phyloP scores from a whole-genome alignment of 768 basidiomycete species.

The Rhodosporidiobolus odoratus region DNA sequence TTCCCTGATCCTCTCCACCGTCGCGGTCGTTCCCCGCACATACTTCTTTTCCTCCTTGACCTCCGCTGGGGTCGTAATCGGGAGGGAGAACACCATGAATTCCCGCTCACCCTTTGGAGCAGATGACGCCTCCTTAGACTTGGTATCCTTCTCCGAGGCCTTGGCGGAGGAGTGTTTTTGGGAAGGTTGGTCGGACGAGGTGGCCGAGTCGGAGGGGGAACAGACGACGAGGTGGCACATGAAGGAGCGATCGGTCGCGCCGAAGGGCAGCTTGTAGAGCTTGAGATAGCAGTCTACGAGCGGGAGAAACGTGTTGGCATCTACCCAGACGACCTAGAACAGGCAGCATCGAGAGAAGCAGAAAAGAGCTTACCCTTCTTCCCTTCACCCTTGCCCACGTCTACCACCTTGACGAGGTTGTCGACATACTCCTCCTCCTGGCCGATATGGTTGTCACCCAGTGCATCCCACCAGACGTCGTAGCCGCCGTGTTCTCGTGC shows the following conservation, averaged over 20 bases:
- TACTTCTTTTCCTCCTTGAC: constrained; percentile 26
- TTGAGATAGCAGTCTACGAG: constrained; percentile 22
- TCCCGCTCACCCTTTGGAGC: constrained; percentile 1
- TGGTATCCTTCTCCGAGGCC: not conserved
- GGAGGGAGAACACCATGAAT: constrained; percentile 30
- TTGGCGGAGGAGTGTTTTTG: not conserved
- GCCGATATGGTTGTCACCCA: constrained; percentile 20
- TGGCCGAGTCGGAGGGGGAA: not conserved
- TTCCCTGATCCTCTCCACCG: constrained; percentile 24
- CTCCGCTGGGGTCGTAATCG: constrained; percentile 8
- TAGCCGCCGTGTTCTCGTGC: constrained; percentile 22
- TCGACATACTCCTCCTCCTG: constrained; percentile 33
- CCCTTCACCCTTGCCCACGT: constrained; percentile 20
- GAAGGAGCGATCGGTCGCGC: constrained; percentile 30
- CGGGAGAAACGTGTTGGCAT: not conserved
- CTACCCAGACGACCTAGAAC: not conserved
- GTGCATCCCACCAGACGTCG: constrained; percentile 26
- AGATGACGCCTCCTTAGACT: not conserved
- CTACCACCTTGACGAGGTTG: constrained; percentile 21
- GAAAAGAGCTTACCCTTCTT: constrained; percentile 16
- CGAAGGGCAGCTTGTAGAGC: constrained; percentile 33
- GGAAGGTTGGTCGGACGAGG: not conserved
- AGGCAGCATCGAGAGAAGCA: not conserved
- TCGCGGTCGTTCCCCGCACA: constrained; percentile 21
- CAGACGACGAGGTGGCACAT: constrained; percentile 7